Conservation (phyloP, 495 filamentous ascomycete species). For the Pyrenula massariospora region DNA sequence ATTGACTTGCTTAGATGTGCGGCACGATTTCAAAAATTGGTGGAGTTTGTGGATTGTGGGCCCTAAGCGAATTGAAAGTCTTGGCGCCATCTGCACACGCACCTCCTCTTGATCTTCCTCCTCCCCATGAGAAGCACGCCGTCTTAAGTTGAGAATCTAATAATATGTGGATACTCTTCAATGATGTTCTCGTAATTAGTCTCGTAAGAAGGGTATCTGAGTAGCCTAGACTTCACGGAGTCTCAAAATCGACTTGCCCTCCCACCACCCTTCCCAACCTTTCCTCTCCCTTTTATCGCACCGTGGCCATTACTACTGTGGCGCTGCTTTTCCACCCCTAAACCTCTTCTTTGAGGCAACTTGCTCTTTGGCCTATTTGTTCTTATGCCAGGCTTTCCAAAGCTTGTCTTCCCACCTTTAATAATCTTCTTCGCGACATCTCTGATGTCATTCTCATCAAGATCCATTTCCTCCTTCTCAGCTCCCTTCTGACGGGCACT, state of each 20-base stretch:
- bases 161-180: too few relatives aligned
- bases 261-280: not conserved
- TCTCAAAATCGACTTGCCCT: too few relatives aligned
- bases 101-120: constrained; percentile 9
- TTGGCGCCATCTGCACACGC: constrained; percentile 14
- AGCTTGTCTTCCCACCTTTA: constrained; percentile 7
- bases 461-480: constrained; percentile 43
- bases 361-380: constrained; percentile 6
- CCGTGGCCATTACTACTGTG: constrained; percentile 21
- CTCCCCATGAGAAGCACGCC: too few relatives aligned
- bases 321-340: constrained; percentile 34
- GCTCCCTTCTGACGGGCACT: constrained; percentile 42
- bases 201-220: too few relatives aligned
- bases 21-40: constrained; percentile 22
- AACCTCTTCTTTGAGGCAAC: constrained; percentile 20
- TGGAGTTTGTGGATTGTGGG: constrained; percentile 33
- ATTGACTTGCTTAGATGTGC: not conserved
- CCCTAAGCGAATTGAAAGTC: constrained; percentile 31
- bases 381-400: constrained; percentile 2
- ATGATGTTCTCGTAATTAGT: too few relatives aligned
- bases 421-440: constrained; percentile 17
- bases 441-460: constrained; percentile 41
- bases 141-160: too few relatives aligned
- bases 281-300: not conserved
- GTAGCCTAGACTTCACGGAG: too few relatives aligned